Evolutionary conservation across 225 moss, liverwort and hornwort species (phyloP), one percentile per base, ranked within the genome.

Genomic region (Antitrichia curtipendula): DNA sequence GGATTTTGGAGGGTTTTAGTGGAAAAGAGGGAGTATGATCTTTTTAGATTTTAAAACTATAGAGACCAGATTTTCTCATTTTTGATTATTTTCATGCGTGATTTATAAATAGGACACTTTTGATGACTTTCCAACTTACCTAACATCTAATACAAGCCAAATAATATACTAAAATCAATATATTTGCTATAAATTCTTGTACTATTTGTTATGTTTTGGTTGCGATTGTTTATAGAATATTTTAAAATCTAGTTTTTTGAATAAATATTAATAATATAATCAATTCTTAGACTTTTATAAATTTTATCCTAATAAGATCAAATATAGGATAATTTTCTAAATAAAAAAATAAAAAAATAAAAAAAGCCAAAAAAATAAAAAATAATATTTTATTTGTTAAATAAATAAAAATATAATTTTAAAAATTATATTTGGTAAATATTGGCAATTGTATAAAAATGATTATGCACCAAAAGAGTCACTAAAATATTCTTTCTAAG

Each of bases 141-240:
- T 28, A 43, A 3, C 2, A 1, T 12, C 5, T 0, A 32, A 32
- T 0, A 31, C 3, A 34, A 75, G 22, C 3, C 5, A 49, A 75
- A 8, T 3, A 75, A 32, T 50, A 32, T 1, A 21, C 8, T 32
- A 12, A 49, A 32, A 32, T 32, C 21, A 75, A 75, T 34, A 28
- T 13, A 50, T 32, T 21, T 50, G 2, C 21, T 20, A 49, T 1
- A 47, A 31, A 74, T 3, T 12, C 3, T 20, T 21, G 0, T 12
- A 47, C 1, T 21, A 3, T 49, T 49, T 49, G 19, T 32, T 32
- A n/a, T n/a, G n/a, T n/a, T n/a, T n/a, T n/a, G n/a, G n/a, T n/a
- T n/a, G n/a, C n/a, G n/a, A n/a, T n/a, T n/a, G n/a, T n/a, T n/a
- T n/a, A n/a, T n/a, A n/a, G n/a, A n/a, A n/a, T n/a, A n/a, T n/a